These are phyloP conservation scores for Pyrus communis DNA, from an alignment of 306 rosid species.

Conservation along the genomic window DNA sequence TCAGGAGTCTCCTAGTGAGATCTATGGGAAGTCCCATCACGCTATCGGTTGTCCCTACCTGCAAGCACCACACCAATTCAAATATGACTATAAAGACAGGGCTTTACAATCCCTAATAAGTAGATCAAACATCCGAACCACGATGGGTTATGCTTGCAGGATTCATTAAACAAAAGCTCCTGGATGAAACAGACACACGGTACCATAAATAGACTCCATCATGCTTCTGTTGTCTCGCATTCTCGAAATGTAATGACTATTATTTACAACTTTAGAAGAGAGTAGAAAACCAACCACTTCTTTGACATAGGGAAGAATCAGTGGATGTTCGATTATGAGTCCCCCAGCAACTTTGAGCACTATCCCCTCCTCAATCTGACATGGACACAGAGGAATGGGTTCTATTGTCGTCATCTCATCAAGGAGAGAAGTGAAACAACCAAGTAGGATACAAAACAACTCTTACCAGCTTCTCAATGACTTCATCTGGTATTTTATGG, in stretches of 20 bases:
- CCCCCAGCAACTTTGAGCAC: constrained; percentile 93
- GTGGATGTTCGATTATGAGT: constrained; percentile 86
- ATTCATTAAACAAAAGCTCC: background rate
- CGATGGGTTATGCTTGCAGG: background rate
- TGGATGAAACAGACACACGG: background rate
- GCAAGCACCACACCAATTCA: constrained; percentile 27
- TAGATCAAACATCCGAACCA: background rate
- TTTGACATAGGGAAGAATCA: constrained; percentile 62
- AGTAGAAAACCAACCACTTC: constrained; percentile 73
- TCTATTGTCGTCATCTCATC: background rate
- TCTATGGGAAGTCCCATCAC: constrained; percentile 95
- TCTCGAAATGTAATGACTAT: background rate
- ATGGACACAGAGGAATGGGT: background rate
- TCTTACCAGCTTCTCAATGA: constrained; percentile 76
- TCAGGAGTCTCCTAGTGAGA: constrained; percentile 62
- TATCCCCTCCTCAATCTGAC: constrained; percentile 76
- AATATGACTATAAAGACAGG: background rate
- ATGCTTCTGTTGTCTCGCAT: background rate
- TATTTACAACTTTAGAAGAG: constrained; percentile 7
- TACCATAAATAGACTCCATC: background rate
- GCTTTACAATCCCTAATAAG: background rate
- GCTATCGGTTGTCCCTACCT: constrained; percentile 92
- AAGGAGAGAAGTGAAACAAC: constrained; percentile 7
- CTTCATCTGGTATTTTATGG: constrained; percentile 79
- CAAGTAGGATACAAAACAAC: constrained; percentile 15